A percentile compares a stretch with the other conserved stretches of the same genome.
These are phyloP conservation scores for Phaeosphaeriaceae sp. DNA, from an alignment of 2,329 filamentous ascomycete genomes.

Conservation along the genomic window DNA sequence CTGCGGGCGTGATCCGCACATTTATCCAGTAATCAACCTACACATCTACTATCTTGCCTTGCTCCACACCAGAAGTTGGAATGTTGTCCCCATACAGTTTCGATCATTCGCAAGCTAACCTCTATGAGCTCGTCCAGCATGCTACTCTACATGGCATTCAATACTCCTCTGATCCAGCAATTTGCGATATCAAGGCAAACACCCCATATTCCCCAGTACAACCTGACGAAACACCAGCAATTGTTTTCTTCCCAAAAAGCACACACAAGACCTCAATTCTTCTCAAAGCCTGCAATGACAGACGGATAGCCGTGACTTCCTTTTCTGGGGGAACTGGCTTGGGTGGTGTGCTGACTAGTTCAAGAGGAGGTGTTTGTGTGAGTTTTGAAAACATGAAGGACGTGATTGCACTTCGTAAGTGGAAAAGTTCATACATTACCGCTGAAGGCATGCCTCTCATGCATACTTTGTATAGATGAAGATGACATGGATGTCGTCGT, in stretches of 20 bases:
- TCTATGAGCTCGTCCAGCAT: slow-evolving; percentile 8
- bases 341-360: slow-evolving; percentile 84
- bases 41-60: too few relatives aligned
- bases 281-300: slow-evolving; percentile 81
- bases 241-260: slow-evolving; percentile 74
- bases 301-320: slow-evolving; percentile 81
- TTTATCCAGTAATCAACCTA: too few relatives aligned
- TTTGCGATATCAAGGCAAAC: slow-evolving; percentile 24
- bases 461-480: slow-evolving; percentile 57
- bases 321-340: slow-evolving; percentile 87
- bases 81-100: slow-evolving; percentile 12
- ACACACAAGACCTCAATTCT: slow-evolving; percentile 81
- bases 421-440: too few relatives aligned
- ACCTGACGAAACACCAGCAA: slow-evolving; percentile 47
- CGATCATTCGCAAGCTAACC: slow-evolving; percentile 18
- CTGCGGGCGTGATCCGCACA: too few relatives aligned
- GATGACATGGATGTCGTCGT: slow-evolving; percentile 64
- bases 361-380: slow-evolving; percentile 79
- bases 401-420: slow-evolving; percentile 71
- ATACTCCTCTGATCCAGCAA: slow-evolving; percentile 13
- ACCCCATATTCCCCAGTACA: slow-evolving; percentile 30
- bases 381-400: slow-evolving; percentile 84
- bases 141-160: slow-evolving; percentile 5
- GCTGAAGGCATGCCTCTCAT: too few relatives aligned
- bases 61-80: too few relatives aligned